Evolutionary conservation across 768 basidiomycete genomes (phyloP), one percentile per base, ranked within the genome.

Genomic region (Filobasidium wieringae): DNA sequence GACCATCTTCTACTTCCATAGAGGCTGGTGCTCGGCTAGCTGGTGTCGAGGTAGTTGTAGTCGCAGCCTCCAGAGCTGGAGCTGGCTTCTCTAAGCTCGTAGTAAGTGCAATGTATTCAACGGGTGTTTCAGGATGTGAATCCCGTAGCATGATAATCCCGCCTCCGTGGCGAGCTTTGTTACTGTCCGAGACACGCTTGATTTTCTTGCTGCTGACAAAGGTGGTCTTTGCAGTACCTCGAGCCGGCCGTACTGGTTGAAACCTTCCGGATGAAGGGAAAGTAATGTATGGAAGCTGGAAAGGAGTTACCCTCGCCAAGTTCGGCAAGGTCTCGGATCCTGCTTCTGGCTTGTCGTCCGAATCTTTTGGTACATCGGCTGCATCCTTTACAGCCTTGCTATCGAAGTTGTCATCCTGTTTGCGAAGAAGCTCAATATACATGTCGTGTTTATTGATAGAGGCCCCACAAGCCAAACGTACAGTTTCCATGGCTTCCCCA

Each of bases 221-320:
- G 32, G 32, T 39, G 9, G 30, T 32, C 26, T 40, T 49, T 26
- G 55, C 22, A 27, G 31, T 34, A 32, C 58, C 39, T 27, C 43
- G 45, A 8, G 53, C 29, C 0, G 86, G 80, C 33, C 93, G 82
- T 15, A 96, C 86, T 24, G 95, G 95, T 62, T 86, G 84, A 73
- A 89, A 99, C 50, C 90, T 83, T 33, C 84, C 82, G 11, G 77
- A 60, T 9, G 60, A 24, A 0, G 88, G 83, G 80, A 97, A 93
- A 47, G 81, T 79, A 68, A 97, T 81, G 73, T 86, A 82, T n/a
- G 81, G 76, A 27, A 93, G 76, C 71, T 99, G 95, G 0, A 84
- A 82, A 19, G 92, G 88, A 2, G 87, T 88, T 22, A 96, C 92
- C 50, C 95, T 84, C 19, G 89, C 86, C 69, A 96, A 85, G 77